phyloP scores from a whole-genome alignment of 2,329 filamentous ascomycete genomes.

The Drechmeria coniospora region DNA sequence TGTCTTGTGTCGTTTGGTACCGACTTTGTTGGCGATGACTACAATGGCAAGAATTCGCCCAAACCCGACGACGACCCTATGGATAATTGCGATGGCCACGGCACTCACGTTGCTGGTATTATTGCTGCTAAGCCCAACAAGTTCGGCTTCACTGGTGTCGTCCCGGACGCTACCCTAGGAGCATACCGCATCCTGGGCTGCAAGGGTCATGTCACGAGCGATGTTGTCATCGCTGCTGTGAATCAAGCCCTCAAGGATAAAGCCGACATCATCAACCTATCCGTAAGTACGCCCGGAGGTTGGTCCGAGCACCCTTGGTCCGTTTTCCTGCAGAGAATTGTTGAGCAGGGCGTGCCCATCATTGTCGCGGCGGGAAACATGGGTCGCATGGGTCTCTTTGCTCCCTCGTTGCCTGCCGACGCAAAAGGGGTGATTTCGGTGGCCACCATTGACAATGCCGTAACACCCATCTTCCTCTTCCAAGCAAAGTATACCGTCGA shows the following conservation, averaged over 20 bases:
- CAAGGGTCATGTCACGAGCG: conserved; percentile 10
- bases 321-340: conserved; percentile 24
- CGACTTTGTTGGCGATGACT: conserved; percentile 25
- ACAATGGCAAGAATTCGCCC: conserved; percentile 12
- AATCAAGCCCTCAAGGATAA: conserved; percentile 24
- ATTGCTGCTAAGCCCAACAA: conserved; percentile 23
- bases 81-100: conserved; percentile 24
- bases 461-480: conserved; percentile 21
- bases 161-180: conserved; percentile 22
- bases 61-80: conserved; percentile 23
- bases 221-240: conserved; percentile 23
- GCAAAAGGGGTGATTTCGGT: conserved; percentile 26
- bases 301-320: conserved; percentile 17
- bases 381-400: conserved; percentile 25
- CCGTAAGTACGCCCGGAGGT: conserved; percentile 16
- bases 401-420: conserved; percentile 20
- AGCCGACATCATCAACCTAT: conserved; percentile 21
- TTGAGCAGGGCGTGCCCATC: conserved; percentile 24
- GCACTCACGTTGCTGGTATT: conserved; percentile 29
- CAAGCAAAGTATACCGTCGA: conserved; percentile 21
- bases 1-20: conserved; percentile 27
- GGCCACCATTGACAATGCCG: conserved; percentile 25
- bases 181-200: conserved; percentile 23
- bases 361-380: conserved; percentile 28
- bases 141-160: conserved; percentile 22